These are phyloP conservation scores for Saraca asoca DNA, from an alignment of 331 rosid genomes.

Conservation along the genomic window DNA sequence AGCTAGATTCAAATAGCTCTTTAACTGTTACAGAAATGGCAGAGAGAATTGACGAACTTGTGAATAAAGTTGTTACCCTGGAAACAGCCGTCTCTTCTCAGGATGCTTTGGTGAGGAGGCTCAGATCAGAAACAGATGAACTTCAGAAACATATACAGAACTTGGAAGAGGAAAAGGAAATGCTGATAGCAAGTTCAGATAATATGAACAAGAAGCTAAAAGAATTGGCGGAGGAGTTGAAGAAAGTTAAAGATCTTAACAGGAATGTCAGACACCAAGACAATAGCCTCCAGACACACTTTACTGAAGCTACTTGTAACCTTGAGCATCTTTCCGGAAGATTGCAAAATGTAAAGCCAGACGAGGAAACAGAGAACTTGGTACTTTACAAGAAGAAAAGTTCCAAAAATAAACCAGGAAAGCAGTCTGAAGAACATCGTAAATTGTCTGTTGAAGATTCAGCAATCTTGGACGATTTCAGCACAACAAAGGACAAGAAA, in stretches of 20 bases:
- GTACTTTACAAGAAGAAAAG: constrained; percentile 25
- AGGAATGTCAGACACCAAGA: constrained; percentile 41
- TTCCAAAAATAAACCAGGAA: too few species aligned
- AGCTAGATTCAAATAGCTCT: constrained; percentile 42
- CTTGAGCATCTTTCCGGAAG: constrained; percentile 63
- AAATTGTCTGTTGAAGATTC: too few species aligned
- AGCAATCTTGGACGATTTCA: too few species aligned
- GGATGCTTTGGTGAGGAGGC: constrained; percentile 52
- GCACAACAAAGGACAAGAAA: too few species aligned
- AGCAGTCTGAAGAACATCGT: constrained; percentile 26
- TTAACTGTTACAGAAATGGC: constrained; percentile 62
- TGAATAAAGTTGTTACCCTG: constrained; percentile 59
- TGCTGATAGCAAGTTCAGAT: constrained; percentile 55
- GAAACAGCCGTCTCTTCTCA: constrained; percentile 76
- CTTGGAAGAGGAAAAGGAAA: constrained; percentile 75
- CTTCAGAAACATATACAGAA: constrained; percentile 53
- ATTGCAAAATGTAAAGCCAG: constrained; percentile 51
- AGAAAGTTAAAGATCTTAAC: constrained; percentile 47
- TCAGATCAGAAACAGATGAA: constrained; percentile 64
- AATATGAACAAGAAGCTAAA: constrained; percentile 46
- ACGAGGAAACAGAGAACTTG: constrained; percentile 41
- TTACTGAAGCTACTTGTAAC: constrained; percentile 54
- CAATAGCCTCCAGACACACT: constrained; percentile 48
- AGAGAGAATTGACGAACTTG: constrained; percentile 83
- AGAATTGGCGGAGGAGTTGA: constrained; percentile 71